Evolutionary conservation across 345 rosid genomes (phyloP).

Genomic region (Boechera stricta): DNA sequence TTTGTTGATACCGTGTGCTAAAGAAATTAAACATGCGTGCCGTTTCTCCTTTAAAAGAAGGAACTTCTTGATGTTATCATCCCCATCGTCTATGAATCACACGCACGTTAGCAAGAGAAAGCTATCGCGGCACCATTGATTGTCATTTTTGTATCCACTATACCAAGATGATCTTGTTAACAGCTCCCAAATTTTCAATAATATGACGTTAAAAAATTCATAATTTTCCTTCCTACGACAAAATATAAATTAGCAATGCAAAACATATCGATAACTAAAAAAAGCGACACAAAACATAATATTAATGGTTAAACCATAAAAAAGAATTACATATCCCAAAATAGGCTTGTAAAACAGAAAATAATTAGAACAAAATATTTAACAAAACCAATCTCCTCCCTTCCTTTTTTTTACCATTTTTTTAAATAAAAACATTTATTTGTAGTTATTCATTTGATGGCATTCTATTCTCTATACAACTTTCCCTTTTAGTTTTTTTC

Average conservation of each 20-base stretch:
- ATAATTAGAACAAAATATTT: neutral
- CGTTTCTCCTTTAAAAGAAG: constrained; percentile 9
- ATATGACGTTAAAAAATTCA: too few species aligned
- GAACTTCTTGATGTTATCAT: constrained; percentile 23
- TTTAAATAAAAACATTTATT: neutral
- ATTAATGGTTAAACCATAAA: neutral
- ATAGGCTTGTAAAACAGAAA: neutral
- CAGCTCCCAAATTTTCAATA: too few species aligned
- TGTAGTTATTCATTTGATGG: constrained; percentile 23
- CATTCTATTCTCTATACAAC: constrained; percentile 4
- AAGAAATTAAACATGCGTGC: constrained; percentile 6
- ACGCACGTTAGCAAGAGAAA: too few species aligned
- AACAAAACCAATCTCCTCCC: constrained; percentile 26
- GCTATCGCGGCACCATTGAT: too few species aligned
- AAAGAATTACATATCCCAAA: neutral
- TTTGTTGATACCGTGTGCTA: constrained; percentile 3
- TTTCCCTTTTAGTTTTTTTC: neutral
- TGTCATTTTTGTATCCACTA: too few species aligned
- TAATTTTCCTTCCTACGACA: neutral
- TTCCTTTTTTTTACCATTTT: neutral
- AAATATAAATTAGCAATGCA: neutral
- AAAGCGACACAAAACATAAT: neutral
- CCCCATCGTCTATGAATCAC: too few species aligned
- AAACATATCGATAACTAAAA: neutral
- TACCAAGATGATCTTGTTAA: too few species aligned